Base-by-base conservation (phyloP, 179 eudicot genomes). In the Patellifolia procumbens region DNA sequence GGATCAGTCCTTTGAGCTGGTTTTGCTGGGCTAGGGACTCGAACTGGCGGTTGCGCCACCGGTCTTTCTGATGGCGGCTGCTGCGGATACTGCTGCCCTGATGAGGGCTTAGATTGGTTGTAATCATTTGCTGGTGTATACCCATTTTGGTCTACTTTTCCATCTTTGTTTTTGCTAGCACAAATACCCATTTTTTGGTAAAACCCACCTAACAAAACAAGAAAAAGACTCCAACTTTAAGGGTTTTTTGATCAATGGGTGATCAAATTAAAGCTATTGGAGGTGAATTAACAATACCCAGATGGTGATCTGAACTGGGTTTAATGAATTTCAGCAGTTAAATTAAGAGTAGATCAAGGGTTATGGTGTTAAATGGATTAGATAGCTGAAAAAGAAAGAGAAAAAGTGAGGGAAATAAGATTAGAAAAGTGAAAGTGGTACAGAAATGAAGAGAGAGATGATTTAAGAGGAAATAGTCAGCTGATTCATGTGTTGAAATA, bases 111-210 rank as follows among this genome's bases (percentile, higher is more conserved):
- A 34, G 71, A 7, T 29, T 74, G 82, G 35, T 71, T 37, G 10
- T 68, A 37, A 13, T 56, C 37, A 70, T 76, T 63, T 22, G 73
- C 52, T 51, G 42, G 73, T 70, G 65, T 55, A 65, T 70, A 61
- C 53, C 81, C 87, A 79, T 82, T 84, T 29, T 76, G 73, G 3
- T 62, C 80, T 49, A 68, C 9, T 10, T 76, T 76, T 58, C 65
- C 7, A 37, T 5, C 78, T 66, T 78, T 80, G 63, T n/a, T 37
- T 74, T 85, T 89, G 80, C 89, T 85, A n/a, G 83, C 83, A 76
- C 90, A 89, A 65, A 85, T 76, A 31, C 92, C 92, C 92, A 89
- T 89, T 28, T 80, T 59, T 59, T 45, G 67, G 67, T 61, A 76
- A 49, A 7, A 4, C 60, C 2, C 43, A 58, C 56, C 31, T 11